Conservation (phyloP, 1,284 basidiomycete species). For the Puccinia polysora region DNA sequence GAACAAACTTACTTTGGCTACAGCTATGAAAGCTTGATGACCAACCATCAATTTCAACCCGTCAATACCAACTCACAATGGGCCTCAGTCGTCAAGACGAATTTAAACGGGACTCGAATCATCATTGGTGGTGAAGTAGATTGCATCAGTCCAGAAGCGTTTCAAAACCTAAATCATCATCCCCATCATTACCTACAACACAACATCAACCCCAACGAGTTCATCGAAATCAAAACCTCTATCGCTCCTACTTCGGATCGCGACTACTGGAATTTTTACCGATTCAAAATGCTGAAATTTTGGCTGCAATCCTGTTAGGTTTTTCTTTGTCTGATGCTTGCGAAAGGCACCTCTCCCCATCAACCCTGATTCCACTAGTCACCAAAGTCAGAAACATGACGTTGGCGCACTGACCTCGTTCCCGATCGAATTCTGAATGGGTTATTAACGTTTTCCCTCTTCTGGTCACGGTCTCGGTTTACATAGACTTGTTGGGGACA, state of each 20-base stretch:
- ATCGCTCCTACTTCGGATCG: conserved; percentile 5
- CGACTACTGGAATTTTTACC: not conserved
- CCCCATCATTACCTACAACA: not conserved
- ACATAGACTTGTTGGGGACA: conserved; percentile 1
- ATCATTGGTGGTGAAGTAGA: conserved; percentile 42
- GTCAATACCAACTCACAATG: conserved; percentile 36
- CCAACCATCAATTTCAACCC: not conserved
- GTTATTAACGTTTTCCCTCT: no score
- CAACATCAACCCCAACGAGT: not conserved
- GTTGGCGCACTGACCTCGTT: no score
- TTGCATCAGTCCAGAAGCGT: not conserved
- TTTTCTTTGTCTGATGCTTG: not conserved
- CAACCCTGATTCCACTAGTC: no score
- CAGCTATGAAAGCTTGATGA: conserved; percentile 30
- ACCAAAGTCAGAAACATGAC: no score
- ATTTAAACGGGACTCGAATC: conserved; percentile 25
- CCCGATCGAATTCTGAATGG: no score
- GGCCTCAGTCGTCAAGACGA: conserved; percentile 36
- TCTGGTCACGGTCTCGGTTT: no score
- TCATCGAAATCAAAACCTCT: conserved; percentile 33
- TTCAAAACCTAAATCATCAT: not conserved
- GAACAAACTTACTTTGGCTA: conserved; percentile 28
- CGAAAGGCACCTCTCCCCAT: not conserved
- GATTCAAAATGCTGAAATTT: conserved; percentile 38
- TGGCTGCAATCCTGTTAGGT: conserved; percentile 39